Conservation (phyloP, 1,284 basidiomycete genomes). For the Termitomyces sp. region DNA sequence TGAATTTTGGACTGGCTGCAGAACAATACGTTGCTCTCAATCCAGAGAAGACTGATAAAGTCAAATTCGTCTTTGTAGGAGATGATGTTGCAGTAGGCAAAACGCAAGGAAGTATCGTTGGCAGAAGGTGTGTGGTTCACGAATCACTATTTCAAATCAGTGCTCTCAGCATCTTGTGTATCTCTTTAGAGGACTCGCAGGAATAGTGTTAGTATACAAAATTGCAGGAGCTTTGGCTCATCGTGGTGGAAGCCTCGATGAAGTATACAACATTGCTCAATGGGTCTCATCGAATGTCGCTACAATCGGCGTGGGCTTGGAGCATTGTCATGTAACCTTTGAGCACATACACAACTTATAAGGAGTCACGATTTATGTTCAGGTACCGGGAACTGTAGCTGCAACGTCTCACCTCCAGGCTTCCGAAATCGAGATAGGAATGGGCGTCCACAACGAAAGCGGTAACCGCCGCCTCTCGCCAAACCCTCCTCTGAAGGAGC, state of each 20-base stretch:
- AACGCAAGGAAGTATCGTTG: slow-evolving; percentile 76
- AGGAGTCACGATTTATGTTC: background rate
- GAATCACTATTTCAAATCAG: background rate
- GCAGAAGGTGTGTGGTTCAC: slow-evolving; percentile 50
- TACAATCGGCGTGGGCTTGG: slow-evolving; percentile 88
- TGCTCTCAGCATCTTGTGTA: background rate
- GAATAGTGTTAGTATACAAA: slow-evolving; percentile 90
- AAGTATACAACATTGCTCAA: slow-evolving; percentile 68
- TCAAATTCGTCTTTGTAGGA: slow-evolving; percentile 83
- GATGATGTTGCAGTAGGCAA: slow-evolving; percentile 89
- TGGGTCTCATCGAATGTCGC: slow-evolving; percentile 64
- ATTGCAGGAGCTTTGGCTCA: slow-evolving; percentile 80
- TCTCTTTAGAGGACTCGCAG: slow-evolving; percentile 69
- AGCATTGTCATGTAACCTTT: slow-evolving; percentile 78
- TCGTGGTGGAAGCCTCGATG: slow-evolving; percentile 67
- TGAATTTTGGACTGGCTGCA: slow-evolving; percentile 90
- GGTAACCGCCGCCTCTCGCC: slow-evolving; percentile 72
- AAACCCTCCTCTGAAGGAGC: slow-evolving; percentile 61
- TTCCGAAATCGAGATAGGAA: slow-evolving; percentile 80
- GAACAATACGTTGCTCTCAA: slow-evolving; percentile 77
- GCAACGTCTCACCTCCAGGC: slow-evolving; percentile 53
- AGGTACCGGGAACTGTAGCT: slow-evolving; percentile 79
- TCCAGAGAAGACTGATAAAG: slow-evolving; percentile 58
- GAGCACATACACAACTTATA: background rate
- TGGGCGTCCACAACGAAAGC: slow-evolving; percentile 92